Evolutionary conservation across 1,139 yeast genomes (phyloP), one percentile per base, ranked within the genome.

Genomic region (Yamadazyma kanchanaburiensis): DNA sequence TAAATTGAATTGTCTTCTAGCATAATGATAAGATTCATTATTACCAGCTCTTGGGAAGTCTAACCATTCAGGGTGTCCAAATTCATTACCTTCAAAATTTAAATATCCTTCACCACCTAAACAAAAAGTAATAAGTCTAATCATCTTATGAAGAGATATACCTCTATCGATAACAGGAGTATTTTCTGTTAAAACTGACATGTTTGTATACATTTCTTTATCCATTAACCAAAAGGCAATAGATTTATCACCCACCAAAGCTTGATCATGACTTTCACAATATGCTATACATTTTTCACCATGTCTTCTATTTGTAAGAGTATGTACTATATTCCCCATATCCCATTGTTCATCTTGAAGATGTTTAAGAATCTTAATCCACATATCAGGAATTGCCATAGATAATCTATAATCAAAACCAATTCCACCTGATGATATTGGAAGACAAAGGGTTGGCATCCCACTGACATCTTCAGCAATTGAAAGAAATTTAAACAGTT

Each of bases 31-130:
- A 13, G 94, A 81, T 55, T 88, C 89, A 22, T 72, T 71, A 56
- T 91, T 91, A 26, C 96, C 96, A 24, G 43, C 82, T 45, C 96
- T 77, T 9, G 98, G 98, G 70, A 91, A 91, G 57, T 91, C 98
- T 28, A 91, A 72, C 98, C 98, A 91, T 55, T 91, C 98, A 3
- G 98, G 98, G 50, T 91, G 98, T 11, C 98, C 98, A 63, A 91
- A 91, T 60, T 91, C 98, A 51, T 91, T 91, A 34, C 98, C 98
- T 64, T 89, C 97, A 51, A 91, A 91, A 53, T 88, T 89, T 49
- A 91, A 73, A 53, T 89, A 91, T 0, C 95, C 96, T 57, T 91
- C 97, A 35, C 98, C 98, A 28, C 97, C 97, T 15, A 91, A 67
- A 0, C 91, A 64, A 50, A 86, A 91, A 1, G 97, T 89, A 19